Conservation (phyloP, 2,329 filamentous ascomycete species). For the Gyromitra esculenta region DNA sequence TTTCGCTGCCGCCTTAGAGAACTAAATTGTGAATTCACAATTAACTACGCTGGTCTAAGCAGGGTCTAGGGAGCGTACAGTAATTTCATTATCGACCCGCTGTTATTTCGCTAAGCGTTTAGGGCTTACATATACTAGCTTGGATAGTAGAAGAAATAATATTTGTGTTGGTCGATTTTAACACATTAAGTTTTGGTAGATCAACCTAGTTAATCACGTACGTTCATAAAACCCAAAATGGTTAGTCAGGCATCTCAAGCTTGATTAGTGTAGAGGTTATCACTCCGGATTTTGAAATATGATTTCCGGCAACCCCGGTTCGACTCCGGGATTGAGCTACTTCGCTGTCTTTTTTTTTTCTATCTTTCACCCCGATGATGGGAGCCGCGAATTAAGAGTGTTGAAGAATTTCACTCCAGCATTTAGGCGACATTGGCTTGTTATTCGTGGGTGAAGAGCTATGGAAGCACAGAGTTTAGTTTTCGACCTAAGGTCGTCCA, state of each 20-base stretch:
- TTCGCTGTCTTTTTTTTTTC: neutral
- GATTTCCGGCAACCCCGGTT: slow-evolving; percentile 41
- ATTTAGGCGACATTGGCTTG: neutral
- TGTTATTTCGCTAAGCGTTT: too few relatives aligned
- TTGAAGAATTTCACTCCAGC: neutral
- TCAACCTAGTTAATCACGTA: too few relatives aligned
- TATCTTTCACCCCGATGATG: neutral
- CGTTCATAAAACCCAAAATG: neutral
- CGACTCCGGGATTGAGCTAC: slow-evolving; percentile 39
- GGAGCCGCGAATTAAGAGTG: neutral
- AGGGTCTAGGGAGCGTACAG: too few relatives aligned
- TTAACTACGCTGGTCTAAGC: too few relatives aligned
- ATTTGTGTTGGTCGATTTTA: too few relatives aligned
- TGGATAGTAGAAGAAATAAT: too few relatives aligned
- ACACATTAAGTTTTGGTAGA: too few relatives aligned
- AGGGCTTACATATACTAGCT: too few relatives aligned
- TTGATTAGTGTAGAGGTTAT: slow-evolving; percentile 42
- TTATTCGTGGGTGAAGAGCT: neutral
- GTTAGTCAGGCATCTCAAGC: neutral
- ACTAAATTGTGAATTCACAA: too few relatives aligned
- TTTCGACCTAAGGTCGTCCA: neutral
- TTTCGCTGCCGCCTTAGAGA: too few relatives aligned
- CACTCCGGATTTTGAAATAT: slow-evolving; percentile 37
- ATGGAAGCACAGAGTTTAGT: neutral
- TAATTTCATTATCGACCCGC: too few relatives aligned